These are phyloP conservation scores for Strombidium stylifer DNA, from an alignment of 73 alveolate species.

Conservation along the genomic window DNA sequence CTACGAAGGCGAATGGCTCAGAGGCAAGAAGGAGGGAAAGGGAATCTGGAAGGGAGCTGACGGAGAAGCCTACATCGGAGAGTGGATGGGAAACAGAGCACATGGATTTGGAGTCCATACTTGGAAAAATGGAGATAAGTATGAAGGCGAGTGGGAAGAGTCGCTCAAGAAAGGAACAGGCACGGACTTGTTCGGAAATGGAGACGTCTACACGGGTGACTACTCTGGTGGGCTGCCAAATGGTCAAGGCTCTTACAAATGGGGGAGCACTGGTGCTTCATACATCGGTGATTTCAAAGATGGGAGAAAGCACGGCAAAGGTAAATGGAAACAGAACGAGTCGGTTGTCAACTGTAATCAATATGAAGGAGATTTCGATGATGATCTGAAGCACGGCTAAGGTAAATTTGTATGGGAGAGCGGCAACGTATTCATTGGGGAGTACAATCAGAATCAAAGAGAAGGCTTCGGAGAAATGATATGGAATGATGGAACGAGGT, in stretches of 20 bases:
- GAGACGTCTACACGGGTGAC: slow-evolving; percentile 58
- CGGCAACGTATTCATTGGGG: slow-evolving; percentile 32
- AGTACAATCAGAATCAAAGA: slow-evolving; percentile 33
- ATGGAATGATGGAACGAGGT: no score
- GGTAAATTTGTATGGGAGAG: slow-evolving; percentile 38
- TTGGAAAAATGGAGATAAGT: slow-evolving; percentile 60
- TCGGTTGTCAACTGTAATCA: slow-evolving; percentile 19
- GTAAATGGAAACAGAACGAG: slow-evolving; percentile 53
- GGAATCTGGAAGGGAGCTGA: slow-evolving; percentile 32
- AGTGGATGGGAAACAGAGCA: slow-evolving; percentile 18
- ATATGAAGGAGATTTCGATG: slow-evolving; percentile 62
- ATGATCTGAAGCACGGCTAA: slow-evolving; percentile 46
- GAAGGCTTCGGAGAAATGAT: slow-evolving; percentile 45
- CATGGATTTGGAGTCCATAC: slow-evolving; percentile 32
- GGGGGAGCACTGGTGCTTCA: slow-evolving; percentile 33
- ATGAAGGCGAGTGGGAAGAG: slow-evolving; percentile 59
- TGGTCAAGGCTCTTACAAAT: slow-evolving; percentile 49
- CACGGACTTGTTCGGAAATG: slow-evolving; percentile 63
- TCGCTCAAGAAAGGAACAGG: slow-evolving; percentile 66
- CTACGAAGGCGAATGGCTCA: slow-evolving; percentile 62
- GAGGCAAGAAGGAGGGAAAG: slow-evolving; percentile 38
- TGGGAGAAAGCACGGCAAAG: slow-evolving; percentile 70
- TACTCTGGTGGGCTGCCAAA: slow-evolving; percentile 60
- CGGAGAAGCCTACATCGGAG: slow-evolving; percentile 38
- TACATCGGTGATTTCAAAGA: slow-evolving; percentile 57